Conservation (phyloP, 176 grass and related monocot species). For the Triticum turgidum region DNA sequence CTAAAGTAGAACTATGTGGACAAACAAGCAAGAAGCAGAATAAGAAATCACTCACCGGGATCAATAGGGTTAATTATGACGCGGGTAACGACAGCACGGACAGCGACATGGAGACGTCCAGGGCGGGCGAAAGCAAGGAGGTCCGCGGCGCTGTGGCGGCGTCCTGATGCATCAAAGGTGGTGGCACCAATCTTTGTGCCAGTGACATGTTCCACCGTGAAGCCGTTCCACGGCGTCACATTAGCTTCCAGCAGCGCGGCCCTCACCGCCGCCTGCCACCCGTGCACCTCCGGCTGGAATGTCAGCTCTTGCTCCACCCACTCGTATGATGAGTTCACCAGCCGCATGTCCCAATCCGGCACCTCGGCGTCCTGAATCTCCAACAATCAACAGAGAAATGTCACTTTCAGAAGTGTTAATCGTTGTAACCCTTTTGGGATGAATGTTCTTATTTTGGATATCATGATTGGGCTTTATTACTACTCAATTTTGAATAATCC, state of each 20-base stretch:
- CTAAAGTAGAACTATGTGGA: background rate
- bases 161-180: slow-evolving; percentile 67
- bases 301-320: slow-evolving; percentile 71
- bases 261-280: slow-evolving; percentile 68
- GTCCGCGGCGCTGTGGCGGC: slow-evolving; percentile 72
- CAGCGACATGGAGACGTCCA: slow-evolving; percentile 62
- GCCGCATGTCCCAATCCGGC: slow-evolving; percentile 55
- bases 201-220: slow-evolving; percentile 63
- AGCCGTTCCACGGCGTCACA: slow-evolving; percentile 75
- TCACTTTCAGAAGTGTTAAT: background rate
- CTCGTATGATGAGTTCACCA: slow-evolving; percentile 72
- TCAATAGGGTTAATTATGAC: slow-evolving; percentile 54
- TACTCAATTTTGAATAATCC: background rate
- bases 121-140: slow-evolving; percentile 54
- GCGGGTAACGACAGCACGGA: slow-evolving; percentile 52
- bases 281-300: slow-evolving; percentile 52
- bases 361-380: background rate
- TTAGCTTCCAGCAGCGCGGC: slow-evolving; percentile 71
- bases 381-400: background rate
- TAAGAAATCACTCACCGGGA: slow-evolving; percentile 32
- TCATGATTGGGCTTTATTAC: background rate
- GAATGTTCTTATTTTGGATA: background rate
- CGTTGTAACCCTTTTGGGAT: background rate
- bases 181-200: slow-evolving; percentile 78
- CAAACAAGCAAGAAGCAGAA: background rate